Evolutionary conservation across 1,139 yeast genomes (phyloP), one percentile per base, ranked within the genome.

Genomic region (Hemisphaericaspora lyxosophila): DNA sequence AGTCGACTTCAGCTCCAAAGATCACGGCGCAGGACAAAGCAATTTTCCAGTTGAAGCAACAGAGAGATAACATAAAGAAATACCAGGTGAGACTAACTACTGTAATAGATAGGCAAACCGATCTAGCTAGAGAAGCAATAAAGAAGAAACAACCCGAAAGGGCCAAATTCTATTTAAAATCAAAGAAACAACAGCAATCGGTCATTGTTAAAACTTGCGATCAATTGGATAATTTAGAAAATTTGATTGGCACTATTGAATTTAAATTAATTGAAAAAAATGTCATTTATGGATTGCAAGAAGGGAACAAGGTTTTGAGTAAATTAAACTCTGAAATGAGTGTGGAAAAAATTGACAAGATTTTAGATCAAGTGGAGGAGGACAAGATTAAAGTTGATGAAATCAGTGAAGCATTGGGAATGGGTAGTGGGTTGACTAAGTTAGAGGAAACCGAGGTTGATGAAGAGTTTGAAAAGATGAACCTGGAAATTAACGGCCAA

Each of bases 211-310:
- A 82, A 51, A 85, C 95, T 0, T 85, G 82, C 39, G 79, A 75
- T 28, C 97, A 92, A 59, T 66, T 89, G 23, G 84, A 80, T 41
- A 85, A 86, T 34, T 62, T 92, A 28, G 97, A 90, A 54, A 70
- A 72, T 38, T 69, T 86, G 55, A 80, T 84, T 4, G 77, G 80
- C 16, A 82, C 85, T 23, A 85, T 92, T 30, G 97, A 92, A 62
- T 89, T 86, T 63, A 92, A 95, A 51, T 64, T 86, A 44, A 83
- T 92, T 26, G 97, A 90, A 57, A 81, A 82, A 48, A 96, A 88
- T 53, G 90, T 92, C 36, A 50, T 89, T 12, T 77, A 75, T 45
- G 96, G 97, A 0, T 68, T 92, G 33, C 73, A 79, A 48, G 83
- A 85, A 48, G 97, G 97, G 18, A 88, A 85, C 55, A 67, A 72